Conservation (phyloP, 148 eudicot species). For the Drosera capensis region DNA sequence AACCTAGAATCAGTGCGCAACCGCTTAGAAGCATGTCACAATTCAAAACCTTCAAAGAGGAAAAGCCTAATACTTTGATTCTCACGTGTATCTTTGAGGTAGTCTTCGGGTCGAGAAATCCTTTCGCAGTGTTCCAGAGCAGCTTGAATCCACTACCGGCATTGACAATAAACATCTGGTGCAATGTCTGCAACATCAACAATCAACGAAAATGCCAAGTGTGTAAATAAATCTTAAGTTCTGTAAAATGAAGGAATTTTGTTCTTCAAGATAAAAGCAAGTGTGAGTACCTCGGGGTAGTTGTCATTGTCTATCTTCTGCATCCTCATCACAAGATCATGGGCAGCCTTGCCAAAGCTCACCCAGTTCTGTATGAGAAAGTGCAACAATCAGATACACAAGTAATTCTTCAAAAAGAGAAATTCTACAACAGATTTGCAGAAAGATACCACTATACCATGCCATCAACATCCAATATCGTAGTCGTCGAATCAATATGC, state of each 20-base stretch:
- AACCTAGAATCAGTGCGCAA: constrained; percentile 29
- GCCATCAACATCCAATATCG: constrained; percentile 84
- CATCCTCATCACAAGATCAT: constrained; percentile 80
- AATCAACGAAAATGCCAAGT: no score
- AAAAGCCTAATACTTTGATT: background rate
- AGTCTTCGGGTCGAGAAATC: constrained; percentile 83
- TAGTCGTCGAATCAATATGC: constrained; percentile 77
- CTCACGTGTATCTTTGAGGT: constrained; percentile 80
- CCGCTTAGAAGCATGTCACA: background rate
- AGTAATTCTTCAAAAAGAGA: background rate
- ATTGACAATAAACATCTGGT: constrained; percentile 89
- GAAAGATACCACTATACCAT: constrained; percentile 30
- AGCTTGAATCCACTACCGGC: constrained; percentile 85
- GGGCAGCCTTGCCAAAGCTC: constrained; percentile 89
- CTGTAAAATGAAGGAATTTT: no score
- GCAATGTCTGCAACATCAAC: constrained; percentile 71
- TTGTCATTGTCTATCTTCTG: constrained; percentile 90
- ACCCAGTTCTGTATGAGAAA: constrained; percentile 59
- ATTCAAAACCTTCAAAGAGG: background rate
- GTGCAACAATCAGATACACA: background rate
- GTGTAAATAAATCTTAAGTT: no score
- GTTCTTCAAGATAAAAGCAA: no score
- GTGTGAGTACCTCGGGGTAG: constrained; percentile 88
- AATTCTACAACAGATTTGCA: background rate
- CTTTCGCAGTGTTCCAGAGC: constrained; percentile 63